A percentile compares a stretch with the other conserved stretches of the same genome.
Evolutionary conservation across 2,329 filamentous ascomycete species (phyloP).

Genomic region (Fusarium nurragi): DNA sequence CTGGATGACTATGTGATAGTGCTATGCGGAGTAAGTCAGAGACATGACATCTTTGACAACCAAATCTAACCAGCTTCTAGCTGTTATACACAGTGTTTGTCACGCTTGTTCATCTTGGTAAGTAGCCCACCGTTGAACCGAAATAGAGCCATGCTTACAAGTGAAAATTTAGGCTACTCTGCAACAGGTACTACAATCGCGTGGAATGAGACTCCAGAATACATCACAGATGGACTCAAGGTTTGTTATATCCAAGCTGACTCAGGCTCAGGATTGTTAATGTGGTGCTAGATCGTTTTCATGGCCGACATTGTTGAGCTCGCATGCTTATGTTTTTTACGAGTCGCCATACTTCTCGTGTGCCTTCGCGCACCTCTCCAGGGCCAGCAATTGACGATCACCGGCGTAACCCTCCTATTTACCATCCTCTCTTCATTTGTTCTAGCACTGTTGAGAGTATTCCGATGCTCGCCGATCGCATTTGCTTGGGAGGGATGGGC

Average conservation of each 20-base stretch:
- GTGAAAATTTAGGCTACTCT: constrained; percentile 12
- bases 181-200: not conserved
- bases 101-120: constrained; percentile 25
- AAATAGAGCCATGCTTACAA: not conserved
- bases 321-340: constrained; percentile 51
- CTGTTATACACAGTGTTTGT: constrained; percentile 40
- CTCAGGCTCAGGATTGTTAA: not conserved
- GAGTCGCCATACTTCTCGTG: constrained; percentile 52
- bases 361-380: constrained; percentile 53
- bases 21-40: constrained; percentile 45
- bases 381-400: constrained; percentile 47
- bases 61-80: constrained; percentile 17
- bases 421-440: constrained; percentile 49
- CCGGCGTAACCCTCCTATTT: constrained; percentile 48
- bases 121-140: not conserved
- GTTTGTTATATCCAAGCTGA: not conserved
- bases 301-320: constrained; percentile 51
- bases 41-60: not conserved
- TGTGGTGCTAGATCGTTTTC: constrained; percentile 39
- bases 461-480: constrained; percentile 53
- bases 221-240: constrained; percentile 26
- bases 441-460: constrained; percentile 51
- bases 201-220: constrained; percentile 7
- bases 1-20: constrained; percentile 55
- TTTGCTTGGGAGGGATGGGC: constrained; percentile 48